Base-by-base conservation (phyloP, 2,329 filamentous ascomycete genomes). In the Calcarisporium arbuscula region DNA sequence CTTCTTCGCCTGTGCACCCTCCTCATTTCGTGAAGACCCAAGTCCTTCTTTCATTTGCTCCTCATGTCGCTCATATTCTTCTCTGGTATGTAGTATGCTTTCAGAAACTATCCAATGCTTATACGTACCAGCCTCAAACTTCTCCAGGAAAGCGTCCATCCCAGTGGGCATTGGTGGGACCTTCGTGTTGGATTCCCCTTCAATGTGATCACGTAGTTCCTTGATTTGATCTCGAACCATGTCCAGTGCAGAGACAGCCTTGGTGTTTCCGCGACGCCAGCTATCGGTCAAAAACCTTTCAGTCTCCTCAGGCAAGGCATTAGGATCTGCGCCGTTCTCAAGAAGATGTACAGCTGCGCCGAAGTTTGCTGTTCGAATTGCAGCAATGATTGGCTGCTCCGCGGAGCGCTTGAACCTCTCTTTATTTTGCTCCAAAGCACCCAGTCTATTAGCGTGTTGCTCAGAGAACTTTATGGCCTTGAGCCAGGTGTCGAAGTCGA, bases 341-440 rank as follows among this genome's bases (percentile, higher is more conserved):
- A 94, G 52, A 4, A 94, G 66, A 26, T 71, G 61, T 5, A 75
- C 48, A 2, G 74, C 76, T 6, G 78, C 51, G 1, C 65, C 59
- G 0, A 64, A 60, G 23, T 49, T 47, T n/a, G 51, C 57, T 19
- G 35, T 39, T 38, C 47, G 74, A 50, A 60, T 68, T 11, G 86
- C 85, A 4, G 68, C 38, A 8, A 87, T 64, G 11, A 92, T 60
- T 0, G 86, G 85, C 48, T 90, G 85, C 35, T 74, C 64, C 9
- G 72, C 50, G 2, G 46, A 51, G 6, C 54, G 40, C 4, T 64
- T 53, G 52, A 78, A 85, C 0, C 47, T 45, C 2, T 56, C 54
- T 37, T 68, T 57, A 35, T 77, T 78, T 0, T 54, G 32, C 16
- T 81, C 71, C 2, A 67, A 51, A 12, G 48, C 58, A 15, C 62